Evolutionary conservation across 2,329 filamentous ascomycete species (phyloP).

Genomic region (Pseudogymnoascus sp.): DNA sequence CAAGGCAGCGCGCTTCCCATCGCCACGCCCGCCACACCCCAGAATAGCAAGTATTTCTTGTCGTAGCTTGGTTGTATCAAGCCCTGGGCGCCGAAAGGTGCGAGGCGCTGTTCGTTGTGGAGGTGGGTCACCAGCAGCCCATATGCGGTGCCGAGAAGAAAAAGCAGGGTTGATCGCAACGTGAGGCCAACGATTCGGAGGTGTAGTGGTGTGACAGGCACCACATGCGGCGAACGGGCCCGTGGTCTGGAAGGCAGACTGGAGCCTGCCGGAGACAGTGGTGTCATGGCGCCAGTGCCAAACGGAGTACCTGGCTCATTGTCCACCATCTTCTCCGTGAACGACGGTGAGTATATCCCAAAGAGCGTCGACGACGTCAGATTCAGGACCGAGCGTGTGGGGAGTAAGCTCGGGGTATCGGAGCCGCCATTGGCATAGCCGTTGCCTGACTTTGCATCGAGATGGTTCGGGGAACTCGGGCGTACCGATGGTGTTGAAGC

Average conservation of each 20-base stretch:
- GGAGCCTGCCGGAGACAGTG: slow-evolving; percentile 40
- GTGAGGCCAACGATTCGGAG: slow-evolving; percentile 35
- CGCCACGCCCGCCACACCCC: slow-evolving; percentile 72
- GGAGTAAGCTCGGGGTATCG: slow-evolving; percentile 44
- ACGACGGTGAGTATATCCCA: slow-evolving; percentile 75
- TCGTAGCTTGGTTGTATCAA: slow-evolving; percentile 38
- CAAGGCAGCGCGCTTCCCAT: slow-evolving; percentile 77
- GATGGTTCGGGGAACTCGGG: slow-evolving; percentile 54
- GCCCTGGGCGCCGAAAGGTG: slow-evolving; percentile 48
- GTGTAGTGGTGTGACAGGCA: background rate
- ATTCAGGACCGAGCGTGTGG: slow-evolving; percentile 74
- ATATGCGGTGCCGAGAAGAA: slow-evolving; percentile 73
- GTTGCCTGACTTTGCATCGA: slow-evolving; percentile 51
- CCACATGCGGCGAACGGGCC: background rate
- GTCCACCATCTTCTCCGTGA: slow-evolving; percentile 40
- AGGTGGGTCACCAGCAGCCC: slow-evolving; percentile 74
- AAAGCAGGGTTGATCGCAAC: slow-evolving; percentile 60
- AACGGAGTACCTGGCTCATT: slow-evolving; percentile 64
- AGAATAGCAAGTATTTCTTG: slow-evolving; percentile 68
- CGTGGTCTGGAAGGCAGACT: slow-evolving; percentile 17
- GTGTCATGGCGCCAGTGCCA: slow-evolving; percentile 70
- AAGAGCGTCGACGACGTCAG: slow-evolving; percentile 83
- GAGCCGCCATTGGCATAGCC: slow-evolving; percentile 17
- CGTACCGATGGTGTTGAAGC: slow-evolving; percentile 34
- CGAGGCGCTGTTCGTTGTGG: slow-evolving; percentile 60